These are phyloP conservation scores for Calonectria naviculata DNA, from an alignment of 2,329 filamentous ascomycete genomes.

Conservation along the genomic window DNA sequence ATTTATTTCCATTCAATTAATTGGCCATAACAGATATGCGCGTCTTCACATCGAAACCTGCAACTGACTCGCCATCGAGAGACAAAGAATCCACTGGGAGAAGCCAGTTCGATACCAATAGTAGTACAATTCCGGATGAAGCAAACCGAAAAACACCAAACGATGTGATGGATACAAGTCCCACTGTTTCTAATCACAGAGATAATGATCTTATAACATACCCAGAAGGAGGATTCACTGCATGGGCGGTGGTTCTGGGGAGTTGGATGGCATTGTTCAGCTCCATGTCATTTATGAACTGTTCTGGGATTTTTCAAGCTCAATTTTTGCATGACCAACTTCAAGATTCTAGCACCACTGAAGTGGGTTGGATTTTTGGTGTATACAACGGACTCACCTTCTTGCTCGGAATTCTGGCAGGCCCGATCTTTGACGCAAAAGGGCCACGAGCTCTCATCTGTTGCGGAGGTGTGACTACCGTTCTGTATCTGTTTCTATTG, in stretches of 20 bases:
- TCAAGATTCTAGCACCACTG: not conserved
- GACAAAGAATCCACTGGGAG: not conserved
- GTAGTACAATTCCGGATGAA: too few species aligned
- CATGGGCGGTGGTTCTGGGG: not conserved
- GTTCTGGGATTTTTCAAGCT: not conserved
- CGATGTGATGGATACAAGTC: not conserved
- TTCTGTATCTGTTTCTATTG: not conserved
- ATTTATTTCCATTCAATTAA: too few species aligned
- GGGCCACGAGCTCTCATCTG: not conserved
- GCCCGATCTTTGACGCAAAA: slow-evolving; percentile 3
- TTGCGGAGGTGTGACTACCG: not conserved
- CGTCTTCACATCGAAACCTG: not conserved
- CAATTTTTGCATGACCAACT: not conserved
- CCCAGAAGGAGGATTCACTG: slow-evolving; percentile 1
- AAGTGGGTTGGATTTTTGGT: slow-evolving; percentile 9
- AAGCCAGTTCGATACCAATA: not conserved
- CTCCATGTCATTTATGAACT: slow-evolving; percentile 14
- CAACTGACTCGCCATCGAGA: not conserved
- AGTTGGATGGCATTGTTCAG: slow-evolving; percentile 15
- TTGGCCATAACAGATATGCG: too few species aligned
- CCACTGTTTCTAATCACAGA: not conserved
- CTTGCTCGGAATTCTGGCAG: not conserved
- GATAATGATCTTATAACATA: not conserved
- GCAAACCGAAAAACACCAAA: not conserved
- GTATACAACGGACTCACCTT: slow-evolving; percentile 5